phyloP scores from a whole-genome alignment of 108 stramenopile genomes.

The Fragilaria crotonensis region DNA sequence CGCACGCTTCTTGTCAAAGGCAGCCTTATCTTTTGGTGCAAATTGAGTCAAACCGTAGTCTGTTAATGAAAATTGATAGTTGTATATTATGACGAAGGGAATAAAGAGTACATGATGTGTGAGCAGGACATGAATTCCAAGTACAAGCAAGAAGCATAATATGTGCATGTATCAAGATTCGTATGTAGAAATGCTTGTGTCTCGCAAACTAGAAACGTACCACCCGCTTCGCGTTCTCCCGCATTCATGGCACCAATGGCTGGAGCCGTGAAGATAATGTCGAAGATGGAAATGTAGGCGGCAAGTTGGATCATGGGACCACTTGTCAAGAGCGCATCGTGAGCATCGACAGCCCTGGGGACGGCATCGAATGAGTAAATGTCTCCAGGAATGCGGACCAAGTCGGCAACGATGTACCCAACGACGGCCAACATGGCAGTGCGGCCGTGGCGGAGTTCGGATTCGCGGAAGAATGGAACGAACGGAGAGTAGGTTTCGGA shows the following conservation, averaged over 20 bases:
- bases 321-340: conserved; percentile 49
- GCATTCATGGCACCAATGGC: conserved; percentile 60
- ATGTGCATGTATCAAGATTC: no score
- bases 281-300: conserved; percentile 63
- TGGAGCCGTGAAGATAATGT: conserved; percentile 42
- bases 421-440: conserved; percentile 85
- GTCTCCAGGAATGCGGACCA: conserved; percentile 83
- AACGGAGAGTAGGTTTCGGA: conserved; percentile 52
- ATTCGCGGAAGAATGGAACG: conserved; percentile 81
- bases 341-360: conserved; percentile 73
- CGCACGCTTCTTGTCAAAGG: conserved; percentile 14
- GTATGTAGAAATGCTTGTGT: no score
- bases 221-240: conserved; percentile 69
- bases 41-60: conserved; percentile 22
- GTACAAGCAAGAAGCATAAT: no score
- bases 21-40: conserved; percentile 16
- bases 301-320: conserved; percentile 75
- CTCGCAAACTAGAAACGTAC: no score
- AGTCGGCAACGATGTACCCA: conserved; percentile 79
- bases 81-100: no score
- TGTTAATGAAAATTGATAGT: no score
- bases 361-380: conserved; percentile 69
- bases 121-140: no score
- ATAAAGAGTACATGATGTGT: conserved; percentile 8
- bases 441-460: conserved; percentile 82